Evolutionary conservation across 495 filamentous ascomycete genomes (phyloP).

Genomic region (Aspergillus saccharolyticus): DNA sequence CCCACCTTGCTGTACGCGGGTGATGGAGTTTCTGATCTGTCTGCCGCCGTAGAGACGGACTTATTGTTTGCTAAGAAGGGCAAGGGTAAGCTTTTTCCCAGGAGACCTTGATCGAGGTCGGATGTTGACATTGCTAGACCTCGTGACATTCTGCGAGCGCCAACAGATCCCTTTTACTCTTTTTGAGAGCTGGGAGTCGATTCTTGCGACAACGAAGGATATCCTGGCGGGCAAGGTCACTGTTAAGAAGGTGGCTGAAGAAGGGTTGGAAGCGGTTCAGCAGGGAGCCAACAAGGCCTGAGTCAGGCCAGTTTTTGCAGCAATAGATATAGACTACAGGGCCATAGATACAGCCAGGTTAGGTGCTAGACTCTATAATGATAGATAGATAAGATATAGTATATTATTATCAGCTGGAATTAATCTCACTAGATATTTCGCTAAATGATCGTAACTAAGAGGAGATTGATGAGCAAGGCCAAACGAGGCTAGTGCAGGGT

Average conservation of each 20-base stretch:
- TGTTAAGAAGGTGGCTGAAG: slow-evolving; percentile 22
- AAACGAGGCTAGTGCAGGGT: slow-evolving; percentile 1
- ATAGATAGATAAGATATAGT: not conserved
- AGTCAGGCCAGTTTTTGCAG: not conserved
- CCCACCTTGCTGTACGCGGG: slow-evolving; percentile 85
- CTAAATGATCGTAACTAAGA: not conserved
- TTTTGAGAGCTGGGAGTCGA: slow-evolving; percentile 73
- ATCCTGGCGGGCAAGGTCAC: slow-evolving; percentile 58
- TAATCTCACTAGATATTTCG: not conserved
- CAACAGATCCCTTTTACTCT: slow-evolving; percentile 74
- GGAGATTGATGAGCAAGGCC: not conserved
- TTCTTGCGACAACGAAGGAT: slow-evolving; percentile 66
- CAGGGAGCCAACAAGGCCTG: slow-evolving; percentile 3
- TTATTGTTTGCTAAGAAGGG: slow-evolving; percentile 87
- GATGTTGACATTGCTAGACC: slow-evolving; percentile 46
- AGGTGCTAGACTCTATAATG: not conserved
- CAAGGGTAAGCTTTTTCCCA: slow-evolving; percentile 56
- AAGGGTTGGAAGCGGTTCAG: slow-evolving; percentile 5
- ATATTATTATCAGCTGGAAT: not conserved
- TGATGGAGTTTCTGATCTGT: slow-evolving; percentile 85
- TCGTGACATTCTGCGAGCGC: slow-evolving; percentile 74
- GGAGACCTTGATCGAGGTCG: not conserved
- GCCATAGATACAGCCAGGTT: not conserved
- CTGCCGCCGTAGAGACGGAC: slow-evolving; percentile 82
- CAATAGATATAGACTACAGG: not conserved